A percentile compares a stretch with the other conserved stretches of the same genome.
Conservation (phyloP, 306 rosid genomes). For the Castanopsis chinensis region DNA sequence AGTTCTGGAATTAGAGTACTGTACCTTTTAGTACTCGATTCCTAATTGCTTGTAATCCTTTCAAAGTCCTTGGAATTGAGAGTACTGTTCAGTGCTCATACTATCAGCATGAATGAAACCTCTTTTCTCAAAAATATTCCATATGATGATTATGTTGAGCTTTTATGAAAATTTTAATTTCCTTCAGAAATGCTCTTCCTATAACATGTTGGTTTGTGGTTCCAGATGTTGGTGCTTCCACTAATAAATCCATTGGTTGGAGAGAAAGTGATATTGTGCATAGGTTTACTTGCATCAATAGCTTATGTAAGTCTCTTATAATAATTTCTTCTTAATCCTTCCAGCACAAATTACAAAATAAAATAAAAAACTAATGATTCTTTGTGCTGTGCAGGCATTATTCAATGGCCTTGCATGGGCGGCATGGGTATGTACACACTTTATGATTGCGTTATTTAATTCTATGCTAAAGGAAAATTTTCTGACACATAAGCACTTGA, state of each 20-base stretch:
- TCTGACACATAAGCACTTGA: background rate
- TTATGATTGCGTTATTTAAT: background rate
- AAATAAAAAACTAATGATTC: background rate
- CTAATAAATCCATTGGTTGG: conserved; percentile 76
- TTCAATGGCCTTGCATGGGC: conserved; percentile 91
- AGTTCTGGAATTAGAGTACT: no score
- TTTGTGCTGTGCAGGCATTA: conserved; percentile 52
- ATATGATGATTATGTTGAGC: background rate
- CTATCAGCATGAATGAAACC: background rate
- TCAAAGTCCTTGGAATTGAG: background rate
- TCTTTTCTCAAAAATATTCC: background rate
- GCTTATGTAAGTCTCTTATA: conserved; percentile 62
- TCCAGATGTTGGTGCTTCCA: conserved; percentile 73
- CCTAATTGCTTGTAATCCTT: background rate
- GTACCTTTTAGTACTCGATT: no score
- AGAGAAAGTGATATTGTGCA: conserved; percentile 68
- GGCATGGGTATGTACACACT: conserved; percentile 58
- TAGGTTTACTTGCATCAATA: conserved; percentile 66
- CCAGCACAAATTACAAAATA: background rate
- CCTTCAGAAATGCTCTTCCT: background rate
- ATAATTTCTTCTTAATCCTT: background rate
- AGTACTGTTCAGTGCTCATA: background rate
- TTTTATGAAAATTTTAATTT: background rate
- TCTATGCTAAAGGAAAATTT: background rate
- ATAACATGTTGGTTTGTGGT: conserved; percentile 9